Percentiles rank a stretch among this genome's conserved stretches.
Evolutionary conservation across 805 yeast species (phyloP).

Genomic region (Saturnispora ahearnii): DNA sequence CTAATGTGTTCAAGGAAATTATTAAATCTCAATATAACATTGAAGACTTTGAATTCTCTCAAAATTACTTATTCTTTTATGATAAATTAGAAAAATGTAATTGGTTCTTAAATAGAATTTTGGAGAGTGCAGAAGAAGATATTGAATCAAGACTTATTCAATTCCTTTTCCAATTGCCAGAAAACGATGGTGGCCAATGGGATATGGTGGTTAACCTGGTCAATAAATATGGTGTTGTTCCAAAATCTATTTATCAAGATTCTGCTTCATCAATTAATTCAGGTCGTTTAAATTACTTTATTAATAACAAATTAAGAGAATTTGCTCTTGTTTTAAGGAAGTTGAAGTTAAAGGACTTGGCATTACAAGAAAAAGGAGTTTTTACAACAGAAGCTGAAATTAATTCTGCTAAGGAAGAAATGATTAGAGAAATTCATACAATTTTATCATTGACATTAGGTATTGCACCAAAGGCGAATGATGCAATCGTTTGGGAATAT

Average conservation of each 20-base stretch:
- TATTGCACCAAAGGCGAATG: constrained; percentile 66
- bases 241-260: constrained; percentile 66
- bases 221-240: constrained; percentile 73
- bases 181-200: constrained; percentile 85
- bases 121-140: constrained; percentile 56
- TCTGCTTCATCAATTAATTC: constrained; percentile 49
- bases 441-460: constrained; percentile 65
- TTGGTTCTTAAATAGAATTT: constrained; percentile 66
- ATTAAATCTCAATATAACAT: constrained; percentile 56
- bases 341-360: constrained; percentile 33
- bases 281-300: constrained; percentile 49
- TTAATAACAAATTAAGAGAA: constrained; percentile 69
- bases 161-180: constrained; percentile 55
- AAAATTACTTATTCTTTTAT: constrained; percentile 70
- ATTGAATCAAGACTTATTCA: constrained; percentile 68
- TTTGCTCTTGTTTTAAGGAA: constrained; percentile 63
- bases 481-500: constrained; percentile 65
- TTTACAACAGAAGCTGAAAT: constrained; percentile 10
- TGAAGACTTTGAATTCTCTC: constrained; percentile 68
- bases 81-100: constrained; percentile 84
- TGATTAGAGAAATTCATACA: constrained; percentile 58
- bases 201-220: constrained; percentile 75
- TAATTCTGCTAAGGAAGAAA: constrained; percentile 22
- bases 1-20: constrained; percentile 63
- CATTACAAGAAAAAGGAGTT: constrained; percentile 13